Evolutionary conservation across 2,329 filamentous ascomycete species (phyloP).

Genomic region (Pestalotiopsis sp.): DNA sequence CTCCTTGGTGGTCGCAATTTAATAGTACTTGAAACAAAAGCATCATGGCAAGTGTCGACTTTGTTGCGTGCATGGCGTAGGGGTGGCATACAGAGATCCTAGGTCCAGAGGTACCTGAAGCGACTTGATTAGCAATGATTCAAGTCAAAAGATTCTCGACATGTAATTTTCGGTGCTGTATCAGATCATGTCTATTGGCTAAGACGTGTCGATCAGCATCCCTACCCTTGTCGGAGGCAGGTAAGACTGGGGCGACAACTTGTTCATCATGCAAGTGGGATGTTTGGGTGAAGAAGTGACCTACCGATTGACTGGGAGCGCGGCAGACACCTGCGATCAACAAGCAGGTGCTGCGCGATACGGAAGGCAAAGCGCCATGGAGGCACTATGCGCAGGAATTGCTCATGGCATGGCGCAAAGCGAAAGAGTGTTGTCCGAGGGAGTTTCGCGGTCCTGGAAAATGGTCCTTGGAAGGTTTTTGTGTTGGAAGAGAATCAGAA

Average conservation of each 20-base stretch:
- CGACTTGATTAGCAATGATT: neutral
- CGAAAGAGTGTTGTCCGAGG: neutral
- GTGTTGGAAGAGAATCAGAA: constrained; percentile 3
- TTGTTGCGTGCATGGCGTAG: neutral
- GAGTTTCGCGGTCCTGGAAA: constrained; percentile 21
- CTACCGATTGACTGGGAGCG: neutral
- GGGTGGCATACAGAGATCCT: neutral
- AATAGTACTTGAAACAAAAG: constrained; percentile 43
- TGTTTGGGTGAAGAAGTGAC: neutral
- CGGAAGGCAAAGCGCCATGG: neutral
- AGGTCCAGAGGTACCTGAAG: neutral
- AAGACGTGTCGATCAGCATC: constrained; percentile 59
- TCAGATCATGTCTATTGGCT: constrained; percentile 47
- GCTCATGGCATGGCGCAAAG: neutral
- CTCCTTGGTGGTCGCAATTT: constrained; percentile 47
- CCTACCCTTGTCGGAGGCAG: constrained; percentile 30
- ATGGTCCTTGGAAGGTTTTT: constrained; percentile 12
- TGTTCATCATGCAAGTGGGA: constrained; percentile 51
- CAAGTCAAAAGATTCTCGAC: constrained; percentile 3
- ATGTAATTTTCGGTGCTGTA: constrained; percentile 8
- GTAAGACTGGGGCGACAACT: constrained; percentile 63
- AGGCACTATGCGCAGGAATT: neutral
- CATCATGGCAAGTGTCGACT: constrained; percentile 35
- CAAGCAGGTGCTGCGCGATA: neutral
- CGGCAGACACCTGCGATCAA: too few species aligned